phyloP scores from a whole-genome alignment of 1,284 basidiomycete genomes.

The Mycena citricolor region DNA sequence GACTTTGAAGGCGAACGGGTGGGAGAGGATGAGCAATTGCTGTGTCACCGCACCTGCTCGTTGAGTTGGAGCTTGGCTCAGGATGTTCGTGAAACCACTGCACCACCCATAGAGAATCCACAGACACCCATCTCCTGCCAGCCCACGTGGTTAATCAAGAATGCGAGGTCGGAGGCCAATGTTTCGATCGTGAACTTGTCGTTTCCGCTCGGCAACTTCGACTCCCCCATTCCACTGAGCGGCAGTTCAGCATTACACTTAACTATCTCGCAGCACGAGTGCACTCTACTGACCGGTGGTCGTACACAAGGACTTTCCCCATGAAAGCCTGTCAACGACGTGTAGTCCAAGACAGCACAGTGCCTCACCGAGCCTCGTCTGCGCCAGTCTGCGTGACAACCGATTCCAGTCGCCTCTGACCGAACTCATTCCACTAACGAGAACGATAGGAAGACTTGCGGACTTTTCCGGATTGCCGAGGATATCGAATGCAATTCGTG shows the following conservation, averaged over 20 bases:
- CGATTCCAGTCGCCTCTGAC: slow-evolving; percentile 35
- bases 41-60: slow-evolving; percentile 39
- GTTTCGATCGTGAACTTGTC: slow-evolving; percentile 42
- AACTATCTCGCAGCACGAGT: too few relatives aligned
- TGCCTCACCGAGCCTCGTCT: slow-evolving; percentile 32
- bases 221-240: slow-evolving; percentile 26
- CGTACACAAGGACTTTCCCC: slow-evolving; percentile 30
- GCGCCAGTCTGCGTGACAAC: slow-evolving; percentile 29
- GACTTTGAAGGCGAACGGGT: slow-evolving; percentile 38
- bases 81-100: too few relatives aligned
- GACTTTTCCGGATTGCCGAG: slow-evolving; percentile 26
- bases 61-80: not conserved
- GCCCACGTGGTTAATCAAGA: slow-evolving; percentile 35
- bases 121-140: slow-evolving; percentile 42
- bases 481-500: slow-evolving; percentile 35
- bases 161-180: slow-evolving; percentile 41
- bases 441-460: slow-evolving; percentile 30
- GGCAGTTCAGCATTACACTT: not conserved
- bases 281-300: slow-evolving; percentile 24
- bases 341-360: not conserved
- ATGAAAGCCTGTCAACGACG: not conserved
- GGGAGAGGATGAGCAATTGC: slow-evolving; percentile 42
- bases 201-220: slow-evolving; percentile 21
- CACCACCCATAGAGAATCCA: slow-evolving; percentile 47
- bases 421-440: slow-evolving; percentile 36